Base-by-base conservation (phyloP, 2,329 filamentous ascomycete species). In the Cladophialophora yegresii region DNA sequence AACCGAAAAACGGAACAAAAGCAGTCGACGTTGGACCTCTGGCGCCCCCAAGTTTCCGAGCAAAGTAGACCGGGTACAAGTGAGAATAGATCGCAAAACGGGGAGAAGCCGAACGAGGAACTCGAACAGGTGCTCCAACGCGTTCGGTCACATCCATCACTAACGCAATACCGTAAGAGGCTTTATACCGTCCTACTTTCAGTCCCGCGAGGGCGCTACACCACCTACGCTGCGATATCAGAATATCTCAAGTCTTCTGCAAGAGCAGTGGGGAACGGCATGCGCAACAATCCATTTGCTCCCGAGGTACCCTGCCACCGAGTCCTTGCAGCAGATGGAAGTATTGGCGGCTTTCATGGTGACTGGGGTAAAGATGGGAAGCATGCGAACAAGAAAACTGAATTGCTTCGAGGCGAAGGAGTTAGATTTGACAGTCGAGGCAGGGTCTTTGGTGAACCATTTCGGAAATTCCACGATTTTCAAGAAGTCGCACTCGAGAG, bases 281-380 rank as follows among this genome's bases (percentile, higher is more conserved):
- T 96, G 73, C 84, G 89, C 20, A 80, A 78, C 40, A 96, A 96
- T 74, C 91, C 91, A 0, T 96, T 93, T 72, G 91, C 92, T 13
- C 91, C 92, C 0, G 83, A 85, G 36, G 89, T 93, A 4, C 92
- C 91, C 1, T 96, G 91, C 70, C 91, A 96, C 76, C 84, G 92
- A 9, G 89, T 93, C 23, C 84, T 96, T 54, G 89, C 90, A 5
- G 88, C 86, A 47, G 88, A 87, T 58, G 88, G 90, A 12, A 81
- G 73, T 6, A 73, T 85, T 22, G 82, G 83, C 16, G 83, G 83
- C 10, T 85, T 84, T 70, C 78, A 80, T 43, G 83, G 83, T 13
- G 75, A 76, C 36, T 81, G 81, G 80, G 77, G 78, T 28, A 78
- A 79, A 62, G 73, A 78, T n/a, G 78, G 78, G 4, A 76, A 76